A percentile compares a stretch with the other conserved stretches of the same genome.
These are phyloP conservation scores for Ophiostoma piceae DNA, from an alignment of 2,329 filamentous ascomycete genomes.

Conservation along the genomic window DNA sequence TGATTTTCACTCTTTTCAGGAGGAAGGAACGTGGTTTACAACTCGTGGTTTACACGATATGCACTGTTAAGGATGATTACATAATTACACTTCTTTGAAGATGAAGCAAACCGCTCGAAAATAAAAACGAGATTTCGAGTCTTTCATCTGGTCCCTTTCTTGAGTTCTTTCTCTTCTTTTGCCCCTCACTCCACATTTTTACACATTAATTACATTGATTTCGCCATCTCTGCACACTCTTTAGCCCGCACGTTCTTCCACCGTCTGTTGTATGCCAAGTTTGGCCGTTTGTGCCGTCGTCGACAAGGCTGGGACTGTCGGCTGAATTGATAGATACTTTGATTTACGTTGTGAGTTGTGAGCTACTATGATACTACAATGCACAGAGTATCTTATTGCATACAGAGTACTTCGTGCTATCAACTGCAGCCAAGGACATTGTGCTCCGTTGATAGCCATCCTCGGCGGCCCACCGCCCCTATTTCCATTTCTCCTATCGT, in stretches of 20 bases:
- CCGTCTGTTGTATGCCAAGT: background rate
- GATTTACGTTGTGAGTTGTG: too few species aligned
- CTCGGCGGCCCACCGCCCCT: background rate
- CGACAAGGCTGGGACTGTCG: background rate
- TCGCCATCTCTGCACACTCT: background rate
- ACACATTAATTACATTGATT: background rate
- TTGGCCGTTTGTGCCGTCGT: background rate
- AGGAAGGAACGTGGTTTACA: background rate
- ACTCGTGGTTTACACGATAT: background rate
- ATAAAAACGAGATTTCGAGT: background rate
- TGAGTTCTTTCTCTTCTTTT: background rate
- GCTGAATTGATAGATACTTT: conserved; percentile 1
- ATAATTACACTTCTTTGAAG: background rate
- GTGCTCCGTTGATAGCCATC: background rate
- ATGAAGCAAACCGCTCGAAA: background rate
- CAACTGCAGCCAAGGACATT: background rate
- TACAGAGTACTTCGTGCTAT: too few species aligned
- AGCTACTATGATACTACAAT: background rate
- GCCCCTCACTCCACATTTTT: conserved; percentile 4
- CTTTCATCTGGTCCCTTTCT: background rate
- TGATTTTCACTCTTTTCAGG: background rate
- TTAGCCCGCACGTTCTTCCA: background rate
- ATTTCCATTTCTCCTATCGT: background rate
- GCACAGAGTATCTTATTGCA: too few species aligned
- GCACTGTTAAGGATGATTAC: background rate